A percentile compares a stretch with the other conserved stretches of the same genome.
These are phyloP conservation scores for Umbelopsis sp. DNA, from an alignment of 192 early-diverging fungal species.

Conservation along the genomic window DNA sequence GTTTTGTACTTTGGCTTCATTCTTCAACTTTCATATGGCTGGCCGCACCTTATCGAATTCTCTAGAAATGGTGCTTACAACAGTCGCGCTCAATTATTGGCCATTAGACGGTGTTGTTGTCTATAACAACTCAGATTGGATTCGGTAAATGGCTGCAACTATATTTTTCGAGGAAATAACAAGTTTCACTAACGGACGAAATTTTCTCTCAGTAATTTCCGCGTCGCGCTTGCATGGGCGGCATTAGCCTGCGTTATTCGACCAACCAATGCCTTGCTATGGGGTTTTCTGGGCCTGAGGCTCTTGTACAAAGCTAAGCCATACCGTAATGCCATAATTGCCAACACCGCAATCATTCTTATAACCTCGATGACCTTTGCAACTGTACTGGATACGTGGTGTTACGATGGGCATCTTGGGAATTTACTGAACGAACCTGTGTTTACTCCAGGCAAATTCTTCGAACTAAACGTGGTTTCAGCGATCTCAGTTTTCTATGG, in stretches of 20 bases:
- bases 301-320: slow-evolving; percentile 46
- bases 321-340: slow-evolving; percentile 24
- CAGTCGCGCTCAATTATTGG: slow-evolving; percentile 84
- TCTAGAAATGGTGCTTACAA: slow-evolving; percentile 76
- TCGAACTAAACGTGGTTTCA: slow-evolving; percentile 79
- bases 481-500: slow-evolving; percentile 91
- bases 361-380: slow-evolving; percentile 52
- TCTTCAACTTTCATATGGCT: slow-evolving; percentile 62
- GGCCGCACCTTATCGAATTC: slow-evolving; percentile 61
- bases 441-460: slow-evolving; percentile 78
- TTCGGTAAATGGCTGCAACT: background rate
- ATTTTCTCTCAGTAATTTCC: slow-evolving; percentile 14
- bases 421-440: slow-evolving; percentile 66
- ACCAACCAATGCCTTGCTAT: slow-evolving; percentile 87
- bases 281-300: slow-evolving; percentile 74
- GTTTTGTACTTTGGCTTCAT: slow-evolving; percentile 54
- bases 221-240: slow-evolving; percentile 66
- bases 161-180: background rate
- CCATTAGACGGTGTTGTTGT: slow-evolving; percentile 55
- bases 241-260: slow-evolving; percentile 83
- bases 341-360: slow-evolving; percentile 42
- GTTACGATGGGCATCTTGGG: slow-evolving; percentile 72
- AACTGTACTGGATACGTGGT: slow-evolving; percentile 62
- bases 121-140: background rate
- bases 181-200: background rate